Evolutionary conservation across 345 rosid genomes (phyloP).

Genomic region (Eucalyptus fibrosa): DNA sequence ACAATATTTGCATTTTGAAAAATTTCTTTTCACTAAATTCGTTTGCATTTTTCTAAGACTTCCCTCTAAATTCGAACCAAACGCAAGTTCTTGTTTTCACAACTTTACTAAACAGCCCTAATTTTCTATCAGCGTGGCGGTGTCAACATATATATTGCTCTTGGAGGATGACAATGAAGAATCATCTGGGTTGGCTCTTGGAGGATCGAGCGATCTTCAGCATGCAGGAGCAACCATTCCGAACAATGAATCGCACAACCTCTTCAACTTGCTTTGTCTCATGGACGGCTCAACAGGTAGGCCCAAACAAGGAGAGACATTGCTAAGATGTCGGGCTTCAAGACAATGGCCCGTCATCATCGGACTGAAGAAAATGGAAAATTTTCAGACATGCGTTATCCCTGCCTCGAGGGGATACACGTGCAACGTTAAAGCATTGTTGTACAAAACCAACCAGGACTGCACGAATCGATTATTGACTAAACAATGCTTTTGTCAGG

Average conservation of each 20-base stretch:
- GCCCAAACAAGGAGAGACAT: background rate
- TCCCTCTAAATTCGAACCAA: background rate
- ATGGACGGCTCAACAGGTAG: background rate
- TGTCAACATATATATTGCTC: background rate
- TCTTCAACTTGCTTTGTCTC: background rate
- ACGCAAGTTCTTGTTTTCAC: background rate
- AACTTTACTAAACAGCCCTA: background rate
- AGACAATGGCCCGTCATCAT: background rate
- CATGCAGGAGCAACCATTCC: background rate
- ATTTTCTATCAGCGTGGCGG: background rate
- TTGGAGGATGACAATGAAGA: no score
- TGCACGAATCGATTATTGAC: background rate
- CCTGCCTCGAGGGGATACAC: background rate
- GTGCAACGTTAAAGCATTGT: background rate
- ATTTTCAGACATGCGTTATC: background rate
- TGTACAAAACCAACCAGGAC: background rate
- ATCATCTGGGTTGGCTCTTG: no score
- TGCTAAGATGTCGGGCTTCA: background rate
- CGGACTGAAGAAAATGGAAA: background rate
- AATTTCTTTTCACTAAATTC: rapidly evolving
- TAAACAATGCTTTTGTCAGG: background rate
- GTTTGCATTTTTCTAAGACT: no score
- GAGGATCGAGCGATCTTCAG: background rate
- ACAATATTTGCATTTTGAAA: background rate
- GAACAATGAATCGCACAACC: background rate